Conservation (phyloP, 176 grass and related monocot genomes). For the Oryza brachyantha region DNA sequence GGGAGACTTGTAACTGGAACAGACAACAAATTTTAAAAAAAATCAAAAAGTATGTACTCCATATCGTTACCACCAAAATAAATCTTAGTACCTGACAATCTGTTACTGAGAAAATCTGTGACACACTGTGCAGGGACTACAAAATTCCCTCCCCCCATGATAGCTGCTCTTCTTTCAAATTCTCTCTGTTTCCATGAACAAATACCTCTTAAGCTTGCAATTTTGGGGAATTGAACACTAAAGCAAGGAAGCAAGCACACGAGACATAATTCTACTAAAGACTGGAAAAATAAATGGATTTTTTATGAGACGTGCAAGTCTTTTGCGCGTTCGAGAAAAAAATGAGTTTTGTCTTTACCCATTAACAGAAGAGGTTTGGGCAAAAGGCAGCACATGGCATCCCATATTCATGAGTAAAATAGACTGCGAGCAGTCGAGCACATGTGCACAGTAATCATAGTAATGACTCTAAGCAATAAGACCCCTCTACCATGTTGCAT, state of each 20-base stretch:
- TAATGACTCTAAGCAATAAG: background rate
- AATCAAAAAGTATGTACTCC: constrained; percentile 12
- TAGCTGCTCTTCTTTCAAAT: constrained; percentile 84
- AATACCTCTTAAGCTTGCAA: constrained; percentile 16
- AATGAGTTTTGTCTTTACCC: background rate
- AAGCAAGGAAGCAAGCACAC: background rate
- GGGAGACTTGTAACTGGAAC: constrained; percentile 63
- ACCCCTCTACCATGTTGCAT: background rate
- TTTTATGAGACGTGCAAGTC: too few species aligned
- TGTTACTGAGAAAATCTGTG: constrained; percentile 85
- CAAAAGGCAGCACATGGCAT: background rate
- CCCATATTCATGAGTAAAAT: background rate
- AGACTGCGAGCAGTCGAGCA: background rate
- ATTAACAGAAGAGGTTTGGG: constrained; percentile 1
- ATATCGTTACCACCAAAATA: constrained; percentile 24
- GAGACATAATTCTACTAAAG: background rate
- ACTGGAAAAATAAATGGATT: background rate
- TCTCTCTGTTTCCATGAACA: constrained; percentile 59
- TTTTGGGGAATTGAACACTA: background rate
- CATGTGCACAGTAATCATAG: constrained; percentile 4
- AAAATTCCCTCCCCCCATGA: constrained; percentile 93
- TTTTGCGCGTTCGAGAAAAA: too few species aligned
- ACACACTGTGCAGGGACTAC: constrained; percentile 84
- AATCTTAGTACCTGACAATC: constrained; percentile 67
- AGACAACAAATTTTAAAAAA: constrained; percentile 35